phyloP scores from a whole-genome alignment of 306 rosid genomes.

The Pterocarpus macrocarpus region DNA sequence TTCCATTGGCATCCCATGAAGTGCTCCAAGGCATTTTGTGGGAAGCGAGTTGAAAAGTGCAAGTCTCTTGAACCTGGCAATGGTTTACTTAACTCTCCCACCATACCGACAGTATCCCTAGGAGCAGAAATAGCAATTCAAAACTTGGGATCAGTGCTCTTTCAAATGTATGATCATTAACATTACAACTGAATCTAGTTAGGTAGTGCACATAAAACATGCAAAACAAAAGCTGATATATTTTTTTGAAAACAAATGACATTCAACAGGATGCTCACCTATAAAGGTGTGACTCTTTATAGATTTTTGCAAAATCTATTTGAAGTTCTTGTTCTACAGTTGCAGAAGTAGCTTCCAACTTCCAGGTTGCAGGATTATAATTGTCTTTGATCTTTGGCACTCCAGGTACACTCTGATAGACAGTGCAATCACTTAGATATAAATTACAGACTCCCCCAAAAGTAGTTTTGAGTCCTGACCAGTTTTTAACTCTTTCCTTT shows the following conservation, averaged over 20 bases:
- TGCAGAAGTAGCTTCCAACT: slow-evolving; percentile 69
- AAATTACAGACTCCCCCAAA: slow-evolving; percentile 4
- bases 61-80: slow-evolving; percentile 61
- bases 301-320: slow-evolving; percentile 61
- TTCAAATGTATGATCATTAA: slow-evolving; percentile 31
- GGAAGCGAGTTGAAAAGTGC: slow-evolving; percentile 67
- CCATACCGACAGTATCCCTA: slow-evolving; percentile 70
- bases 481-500: neutral
- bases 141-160: slow-evolving; percentile 35
- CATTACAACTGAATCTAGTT: slow-evolving; percentile 22
- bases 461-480: neutral
- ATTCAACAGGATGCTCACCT: slow-evolving; percentile 49
- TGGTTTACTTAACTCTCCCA: slow-evolving; percentile 63
- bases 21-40: slow-evolving; percentile 71
- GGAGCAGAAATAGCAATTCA: slow-evolving; percentile 42
- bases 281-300: slow-evolving; percentile 58
- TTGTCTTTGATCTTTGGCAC: slow-evolving; percentile 66
- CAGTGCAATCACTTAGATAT: slow-evolving; percentile 41
- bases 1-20: slow-evolving; percentile 82
- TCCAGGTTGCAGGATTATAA: slow-evolving; percentile 74
- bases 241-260: slow-evolving; percentile 24
- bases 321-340: slow-evolving; percentile 62
- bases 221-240: neutral
- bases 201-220: neutral
- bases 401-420: slow-evolving; percentile 65